phyloP scores from a whole-genome alignment of 148 eudicot species.

The Camellia lanceoleosa region DNA sequence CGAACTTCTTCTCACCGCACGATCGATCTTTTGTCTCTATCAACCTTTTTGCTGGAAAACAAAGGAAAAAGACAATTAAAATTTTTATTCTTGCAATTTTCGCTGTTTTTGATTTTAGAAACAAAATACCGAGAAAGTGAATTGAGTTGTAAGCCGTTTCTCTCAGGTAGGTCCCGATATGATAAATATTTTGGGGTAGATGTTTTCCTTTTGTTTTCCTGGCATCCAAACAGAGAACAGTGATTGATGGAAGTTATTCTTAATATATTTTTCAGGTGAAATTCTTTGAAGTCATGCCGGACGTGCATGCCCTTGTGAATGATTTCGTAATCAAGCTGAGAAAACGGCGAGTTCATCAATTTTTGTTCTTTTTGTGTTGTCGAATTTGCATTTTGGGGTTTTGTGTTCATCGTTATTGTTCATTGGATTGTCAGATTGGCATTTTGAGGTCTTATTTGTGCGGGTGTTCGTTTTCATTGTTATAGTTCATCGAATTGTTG shows the following conservation, averaged over 20 bases:
- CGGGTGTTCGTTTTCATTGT: neutral
- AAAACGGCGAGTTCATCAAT: constrained; percentile 51
- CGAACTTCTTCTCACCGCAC: neutral
- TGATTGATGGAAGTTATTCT: neutral
- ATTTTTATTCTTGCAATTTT: neutral
- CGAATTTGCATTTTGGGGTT: neutral
- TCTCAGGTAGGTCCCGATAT: neutral
- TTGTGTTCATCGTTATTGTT: neutral
- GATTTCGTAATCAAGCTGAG: constrained; percentile 68
- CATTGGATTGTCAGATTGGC: neutral
- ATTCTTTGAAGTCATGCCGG: constrained; percentile 56
- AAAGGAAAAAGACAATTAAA: neutral
- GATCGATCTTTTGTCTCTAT: neutral
- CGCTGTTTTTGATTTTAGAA: constrained; percentile 3
- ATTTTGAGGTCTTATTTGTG: neutral
- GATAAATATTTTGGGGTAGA: neutral
- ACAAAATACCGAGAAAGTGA: neutral
- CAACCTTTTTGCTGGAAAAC: neutral
- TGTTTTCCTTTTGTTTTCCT: neutral
- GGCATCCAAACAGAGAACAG: constrained; percentile 9
- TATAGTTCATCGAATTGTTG: neutral
- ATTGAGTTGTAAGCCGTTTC: neutral
- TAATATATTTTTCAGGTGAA: constrained; percentile 11
- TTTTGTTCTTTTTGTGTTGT: neutral
- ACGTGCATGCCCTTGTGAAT: constrained; percentile 73